These are phyloP conservation scores for Coemansia sp. DNA, from an alignment of 192 early-diverging fungal genomes.

Conservation along the genomic window DNA sequence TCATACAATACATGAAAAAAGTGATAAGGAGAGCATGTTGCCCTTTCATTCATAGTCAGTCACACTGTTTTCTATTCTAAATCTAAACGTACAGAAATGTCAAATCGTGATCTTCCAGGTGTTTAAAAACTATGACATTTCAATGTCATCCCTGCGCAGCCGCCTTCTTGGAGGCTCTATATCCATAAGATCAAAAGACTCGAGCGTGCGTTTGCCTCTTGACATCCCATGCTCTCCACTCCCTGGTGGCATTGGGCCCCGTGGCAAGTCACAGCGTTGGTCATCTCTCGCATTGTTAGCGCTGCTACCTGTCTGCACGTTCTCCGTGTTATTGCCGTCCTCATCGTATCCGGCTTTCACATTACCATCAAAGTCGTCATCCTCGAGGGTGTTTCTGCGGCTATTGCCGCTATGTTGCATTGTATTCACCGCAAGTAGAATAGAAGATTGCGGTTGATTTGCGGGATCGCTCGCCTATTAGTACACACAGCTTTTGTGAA, in stretches of 20 bases:
- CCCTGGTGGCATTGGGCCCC: background rate
- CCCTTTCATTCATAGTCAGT: too few species aligned
- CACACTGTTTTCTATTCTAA: background rate
- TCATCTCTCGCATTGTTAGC: background rate
- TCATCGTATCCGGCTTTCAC: background rate
- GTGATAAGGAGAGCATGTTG: too few species aligned
- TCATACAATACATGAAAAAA: too few species aligned
- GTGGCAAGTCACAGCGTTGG: background rate
- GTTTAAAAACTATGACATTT: slow-evolving; percentile 20
- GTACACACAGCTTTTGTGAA: too few species aligned
- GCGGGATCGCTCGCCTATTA: background rate
- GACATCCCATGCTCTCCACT: slow-evolving; percentile 1
- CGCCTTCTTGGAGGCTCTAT: slow-evolving; percentile 48
- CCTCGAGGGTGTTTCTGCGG: background rate
- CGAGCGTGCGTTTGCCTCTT: slow-evolving; percentile 29
- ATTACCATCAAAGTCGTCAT: background rate
- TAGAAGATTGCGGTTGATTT: background rate
- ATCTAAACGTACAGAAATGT: background rate
- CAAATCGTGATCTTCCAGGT: background rate
- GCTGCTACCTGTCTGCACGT: background rate
- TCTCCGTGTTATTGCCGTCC: background rate
- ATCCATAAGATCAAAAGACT: slow-evolving; percentile 38
- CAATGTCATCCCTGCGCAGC: slow-evolving; percentile 43
- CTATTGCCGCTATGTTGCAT: background rate
- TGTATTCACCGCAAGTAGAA: background rate